Base-by-base conservation (phyloP, 768 basidiomycete genomes). In the Gyrodon lividus region DNA sequence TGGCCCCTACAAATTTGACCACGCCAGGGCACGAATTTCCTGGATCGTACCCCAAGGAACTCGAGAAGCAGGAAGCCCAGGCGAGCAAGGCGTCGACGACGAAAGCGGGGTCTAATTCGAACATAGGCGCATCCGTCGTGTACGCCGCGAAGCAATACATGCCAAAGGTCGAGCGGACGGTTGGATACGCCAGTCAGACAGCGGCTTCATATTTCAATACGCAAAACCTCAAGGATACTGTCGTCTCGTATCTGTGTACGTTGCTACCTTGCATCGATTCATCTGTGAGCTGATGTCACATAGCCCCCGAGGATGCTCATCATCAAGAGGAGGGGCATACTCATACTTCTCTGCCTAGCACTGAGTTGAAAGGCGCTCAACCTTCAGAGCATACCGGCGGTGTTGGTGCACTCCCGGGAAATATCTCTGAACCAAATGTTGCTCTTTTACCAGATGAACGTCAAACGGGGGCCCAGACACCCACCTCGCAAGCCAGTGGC, bases 371-470 rank as follows among this genome's bases (percentile, higher is more conserved):
- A 23, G 72, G 72, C 0, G 59, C 65, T 22, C 62, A 58, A 22
- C 69, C 76, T 1, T 51, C 42, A 1, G 71, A 73, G 42, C 68
- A 55, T 37, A 56, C 55, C 0, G 68, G 62, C 6, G 82, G 80
- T 14, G 74, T 77, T 2, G 79, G 80, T 8, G 72, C 78, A 0
- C 71, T 82, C 13, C 79, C 80, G 0, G 81, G 80, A 12, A 65
- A 64, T 24, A 49, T 63, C 12, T 70, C 68, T 19, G 81, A 83
- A 56, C 61, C 69, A 8, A 73, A 70, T 5, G 77, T 82, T 9
- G 76, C 78, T 4, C 69, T 71, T 40, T 62, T 80, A 1, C 82
- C 81, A 3, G 75, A 80, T 12, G 79, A 81, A 47, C 68, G 75
- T 16, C 35, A 53, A 51, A 59, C 63, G 24, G 50, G 40, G 2